A percentile compares a stretch with the other conserved stretches of the same genome.
Evolutionary conservation across 805 yeast species (phyloP).

Genomic region (Saccharomyces mikatae): DNA sequence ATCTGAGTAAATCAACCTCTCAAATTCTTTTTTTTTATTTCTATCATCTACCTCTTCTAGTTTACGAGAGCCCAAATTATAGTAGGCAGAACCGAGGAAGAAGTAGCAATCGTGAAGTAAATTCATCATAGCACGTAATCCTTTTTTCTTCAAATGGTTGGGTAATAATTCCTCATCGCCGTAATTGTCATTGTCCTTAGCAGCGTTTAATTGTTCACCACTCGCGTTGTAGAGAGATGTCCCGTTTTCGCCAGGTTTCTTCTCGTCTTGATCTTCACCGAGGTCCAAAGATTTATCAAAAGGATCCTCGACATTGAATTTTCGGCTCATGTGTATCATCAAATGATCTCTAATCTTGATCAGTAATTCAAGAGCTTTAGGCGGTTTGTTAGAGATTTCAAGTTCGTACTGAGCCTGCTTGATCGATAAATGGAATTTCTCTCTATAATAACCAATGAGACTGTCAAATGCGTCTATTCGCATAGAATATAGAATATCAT

Average conservation of each 20-base stretch:
- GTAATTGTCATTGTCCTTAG: neutral
- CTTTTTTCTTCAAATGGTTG: slow-evolving; percentile 2
- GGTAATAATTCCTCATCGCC: neutral
- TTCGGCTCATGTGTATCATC: slow-evolving; percentile 2
- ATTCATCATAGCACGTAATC: slow-evolving; percentile 32
- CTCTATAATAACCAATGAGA: slow-evolving; percentile 42
- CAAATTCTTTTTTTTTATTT: slow-evolving; percentile 17
- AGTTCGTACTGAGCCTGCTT: slow-evolving; percentile 57
- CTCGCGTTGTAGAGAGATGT: neutral
- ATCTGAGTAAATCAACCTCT: slow-evolving; percentile 14
- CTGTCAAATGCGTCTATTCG: slow-evolving; percentile 46
- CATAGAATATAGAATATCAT: slow-evolving; percentile 62
- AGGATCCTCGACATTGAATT: slow-evolving; percentile 15
- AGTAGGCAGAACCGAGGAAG: slow-evolving; percentile 47
- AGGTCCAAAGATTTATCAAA: slow-evolving; percentile 3
- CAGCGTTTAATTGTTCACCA: neutral
- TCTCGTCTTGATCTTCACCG: neutral
- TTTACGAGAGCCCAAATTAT: slow-evolving; percentile 23
- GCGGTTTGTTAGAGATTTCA: slow-evolving; percentile 42
- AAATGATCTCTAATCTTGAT: slow-evolving; percentile 11
- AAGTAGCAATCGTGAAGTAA: slow-evolving; percentile 70
- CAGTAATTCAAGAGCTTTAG: neutral
- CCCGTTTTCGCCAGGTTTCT: neutral
- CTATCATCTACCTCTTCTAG: slow-evolving; percentile 22
- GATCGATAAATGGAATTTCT: slow-evolving; percentile 37